Evolutionary conservation across 148 eudicot species (phyloP).

Genomic region (Cornus florida): DNA sequence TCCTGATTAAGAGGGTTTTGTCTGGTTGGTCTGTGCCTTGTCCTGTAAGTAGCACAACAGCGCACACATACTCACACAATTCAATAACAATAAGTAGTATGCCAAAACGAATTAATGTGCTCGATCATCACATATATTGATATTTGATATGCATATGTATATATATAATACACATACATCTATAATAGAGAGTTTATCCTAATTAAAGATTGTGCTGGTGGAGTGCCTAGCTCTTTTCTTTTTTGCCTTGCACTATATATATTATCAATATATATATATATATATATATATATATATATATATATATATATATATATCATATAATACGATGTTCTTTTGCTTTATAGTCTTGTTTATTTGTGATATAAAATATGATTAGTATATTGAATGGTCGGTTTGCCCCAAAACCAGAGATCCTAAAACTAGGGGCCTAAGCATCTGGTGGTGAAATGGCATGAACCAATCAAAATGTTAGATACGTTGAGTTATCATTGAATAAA

Average conservation of each 20-base stretch:
- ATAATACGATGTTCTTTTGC: not conserved
- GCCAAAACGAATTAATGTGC: not conserved
- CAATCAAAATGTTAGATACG: too few relatives aligned
- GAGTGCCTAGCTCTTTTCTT: not conserved
- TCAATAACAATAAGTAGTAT: not conserved
- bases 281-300: not conserved
- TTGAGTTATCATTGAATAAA: too few relatives aligned
- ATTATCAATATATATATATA: not conserved
- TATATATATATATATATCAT: not conserved
- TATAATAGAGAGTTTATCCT: not conserved
- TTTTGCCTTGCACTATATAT: not conserved
- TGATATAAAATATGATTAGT: not conserved
- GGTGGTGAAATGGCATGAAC: not conserved
- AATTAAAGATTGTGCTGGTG: not conserved
- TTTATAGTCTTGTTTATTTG: not conserved
- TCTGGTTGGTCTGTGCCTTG: conserved; percentile 18
- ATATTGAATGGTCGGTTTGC: not conserved
- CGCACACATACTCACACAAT: not conserved
- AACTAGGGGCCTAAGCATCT: conserved; percentile 1
- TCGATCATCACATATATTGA: not conserved
- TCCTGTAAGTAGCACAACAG: conserved; percentile 7
- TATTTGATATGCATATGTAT: too few relatives aligned
- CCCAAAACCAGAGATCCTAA: not conserved
- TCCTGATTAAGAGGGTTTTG: conserved; percentile 9
- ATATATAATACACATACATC: not conserved